Conservation (phyloP, 2,329 filamentous ascomycete species). For the Cucurbitaria berberidis region DNA sequence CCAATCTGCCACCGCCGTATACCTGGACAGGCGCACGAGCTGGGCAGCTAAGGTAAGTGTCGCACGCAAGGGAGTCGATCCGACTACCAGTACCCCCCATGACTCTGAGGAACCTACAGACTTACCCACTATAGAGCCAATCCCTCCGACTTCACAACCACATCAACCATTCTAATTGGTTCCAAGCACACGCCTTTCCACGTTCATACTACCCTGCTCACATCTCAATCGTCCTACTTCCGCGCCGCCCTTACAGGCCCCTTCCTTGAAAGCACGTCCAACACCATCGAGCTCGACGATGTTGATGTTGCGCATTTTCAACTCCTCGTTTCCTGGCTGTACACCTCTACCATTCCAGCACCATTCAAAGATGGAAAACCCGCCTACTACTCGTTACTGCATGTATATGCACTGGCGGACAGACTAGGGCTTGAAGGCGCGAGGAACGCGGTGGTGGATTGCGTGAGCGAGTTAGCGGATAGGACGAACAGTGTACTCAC, state of each 20-base stretch:
- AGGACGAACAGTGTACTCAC: slow-evolving; percentile 58
- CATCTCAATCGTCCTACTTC: slow-evolving; percentile 57
- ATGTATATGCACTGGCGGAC: slow-evolving; percentile 56
- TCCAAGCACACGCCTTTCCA: slow-evolving; percentile 50
- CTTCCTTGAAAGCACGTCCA: slow-evolving; percentile 54
- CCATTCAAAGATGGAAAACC: slow-evolving; percentile 56
- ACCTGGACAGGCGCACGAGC: slow-evolving; percentile 28
- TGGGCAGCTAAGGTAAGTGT: slow-evolving; percentile 26
- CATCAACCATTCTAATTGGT: slow-evolving; percentile 49
- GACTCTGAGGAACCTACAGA: background rate
- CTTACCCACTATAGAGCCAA: slow-evolving; percentile 40
- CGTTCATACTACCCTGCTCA: slow-evolving; percentile 58
- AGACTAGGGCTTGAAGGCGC: slow-evolving; percentile 55
- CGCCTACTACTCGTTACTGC: slow-evolving; percentile 58
- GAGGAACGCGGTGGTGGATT: slow-evolving; percentile 53
- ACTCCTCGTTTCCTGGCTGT: slow-evolving; percentile 60
- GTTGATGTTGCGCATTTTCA: slow-evolving; percentile 55
- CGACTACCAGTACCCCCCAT: background rate
- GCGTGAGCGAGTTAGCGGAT: slow-evolving; percentile 54
- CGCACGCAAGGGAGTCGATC: slow-evolving; percentile 18
- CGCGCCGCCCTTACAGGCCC: slow-evolving; percentile 56
- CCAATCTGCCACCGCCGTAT: slow-evolving; percentile 41
- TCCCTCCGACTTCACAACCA: slow-evolving; percentile 50
- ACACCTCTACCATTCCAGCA: slow-evolving; percentile 50
- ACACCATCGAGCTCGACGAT: slow-evolving; percentile 53